These are phyloP conservation scores for Solanum pimpinellifolium DNA, from an alignment of 257 asterid genomes.

Conservation along the genomic window DNA sequence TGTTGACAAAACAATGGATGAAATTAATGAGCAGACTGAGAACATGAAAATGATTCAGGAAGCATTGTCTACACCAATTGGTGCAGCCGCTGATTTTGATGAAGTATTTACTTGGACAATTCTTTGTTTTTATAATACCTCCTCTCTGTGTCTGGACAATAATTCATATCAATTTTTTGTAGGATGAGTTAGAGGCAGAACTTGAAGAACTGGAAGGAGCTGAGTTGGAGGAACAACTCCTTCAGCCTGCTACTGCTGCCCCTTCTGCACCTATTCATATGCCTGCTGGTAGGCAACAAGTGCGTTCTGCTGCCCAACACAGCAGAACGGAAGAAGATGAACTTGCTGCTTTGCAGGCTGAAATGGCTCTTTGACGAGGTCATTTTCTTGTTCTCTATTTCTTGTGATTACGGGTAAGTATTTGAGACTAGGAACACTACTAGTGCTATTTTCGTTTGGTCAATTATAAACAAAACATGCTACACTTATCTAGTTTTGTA, in stretches of 20 bases:
- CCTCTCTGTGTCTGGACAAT: neutral
- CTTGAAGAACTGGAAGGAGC: slow-evolving; percentile 81
- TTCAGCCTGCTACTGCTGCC: slow-evolving; percentile 62
- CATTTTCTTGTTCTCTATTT: neutral
- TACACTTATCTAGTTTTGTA: neutral
- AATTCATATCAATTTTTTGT: neutral
- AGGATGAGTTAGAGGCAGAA: slow-evolving; percentile 81
- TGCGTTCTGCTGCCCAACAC: slow-evolving; percentile 13
- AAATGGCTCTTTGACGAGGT: slow-evolving; percentile 76
- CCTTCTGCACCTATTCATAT: slow-evolving; percentile 55
- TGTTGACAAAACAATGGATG: slow-evolving; percentile 87
- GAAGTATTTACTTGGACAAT: slow-evolving; percentile 26
- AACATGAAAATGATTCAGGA: slow-evolving; percentile 76
- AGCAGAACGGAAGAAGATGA: slow-evolving; percentile 51
- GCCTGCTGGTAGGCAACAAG: slow-evolving; percentile 52
- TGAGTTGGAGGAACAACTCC: slow-evolving; percentile 56
- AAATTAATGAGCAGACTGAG: slow-evolving; percentile 81
- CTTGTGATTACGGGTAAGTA: neutral
- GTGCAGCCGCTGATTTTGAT: slow-evolving; percentile 70
- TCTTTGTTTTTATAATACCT: neutral
- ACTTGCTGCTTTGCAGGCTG: slow-evolving; percentile 76
- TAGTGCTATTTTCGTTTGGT: neutral
- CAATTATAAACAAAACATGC: neutral
- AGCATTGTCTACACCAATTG: slow-evolving; percentile 63
- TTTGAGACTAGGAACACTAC: neutral